Evolutionary conservation across 2,329 filamentous ascomycete genomes (phyloP).

Genomic region (Rutstroemia sp.): DNA sequence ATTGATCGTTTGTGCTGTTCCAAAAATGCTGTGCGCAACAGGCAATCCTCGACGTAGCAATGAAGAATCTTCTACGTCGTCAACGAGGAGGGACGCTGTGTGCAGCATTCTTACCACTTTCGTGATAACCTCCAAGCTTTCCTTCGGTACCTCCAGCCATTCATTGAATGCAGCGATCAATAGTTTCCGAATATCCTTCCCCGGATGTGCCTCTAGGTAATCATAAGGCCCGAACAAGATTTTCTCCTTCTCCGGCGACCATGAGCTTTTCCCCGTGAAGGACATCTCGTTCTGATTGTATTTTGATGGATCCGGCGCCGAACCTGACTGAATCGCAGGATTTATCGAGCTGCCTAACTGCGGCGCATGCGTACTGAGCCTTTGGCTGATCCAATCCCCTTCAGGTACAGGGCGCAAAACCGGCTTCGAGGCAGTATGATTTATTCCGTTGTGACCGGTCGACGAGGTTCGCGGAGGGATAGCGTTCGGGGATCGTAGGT

Average conservation of each 20-base stretch:
- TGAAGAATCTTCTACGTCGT: constrained; percentile 82
- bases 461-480: constrained; percentile 72
- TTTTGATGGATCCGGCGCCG: constrained; percentile 20
- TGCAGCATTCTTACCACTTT: constrained; percentile 79
- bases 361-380: constrained; percentile 19
- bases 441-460: constrained; percentile 38
- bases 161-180: constrained; percentile 75
- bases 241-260: constrained; percentile 69
- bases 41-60: constrained; percentile 70
- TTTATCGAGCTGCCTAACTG: constrained; percentile 19
- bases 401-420: constrained; percentile 51
- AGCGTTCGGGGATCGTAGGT: constrained; percentile 47
- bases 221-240: constrained; percentile 73
- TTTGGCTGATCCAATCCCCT: constrained; percentile 50
- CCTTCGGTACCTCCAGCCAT: constrained; percentile 67
- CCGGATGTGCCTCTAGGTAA: constrained; percentile 70
- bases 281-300: constrained; percentile 26
- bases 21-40: constrained; percentile 79
- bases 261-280: constrained; percentile 34
- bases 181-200: constrained; percentile 77
- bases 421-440: constrained; percentile 21
- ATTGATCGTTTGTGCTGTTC: constrained; percentile 83
- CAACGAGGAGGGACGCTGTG: constrained; percentile 74
- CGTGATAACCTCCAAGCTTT: constrained; percentile 66
- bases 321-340: constrained; percentile 17